These are phyloP conservation scores for Marsdenia floribunda DNA, from an alignment of 257 asterid species.

Conservation along the genomic window DNA sequence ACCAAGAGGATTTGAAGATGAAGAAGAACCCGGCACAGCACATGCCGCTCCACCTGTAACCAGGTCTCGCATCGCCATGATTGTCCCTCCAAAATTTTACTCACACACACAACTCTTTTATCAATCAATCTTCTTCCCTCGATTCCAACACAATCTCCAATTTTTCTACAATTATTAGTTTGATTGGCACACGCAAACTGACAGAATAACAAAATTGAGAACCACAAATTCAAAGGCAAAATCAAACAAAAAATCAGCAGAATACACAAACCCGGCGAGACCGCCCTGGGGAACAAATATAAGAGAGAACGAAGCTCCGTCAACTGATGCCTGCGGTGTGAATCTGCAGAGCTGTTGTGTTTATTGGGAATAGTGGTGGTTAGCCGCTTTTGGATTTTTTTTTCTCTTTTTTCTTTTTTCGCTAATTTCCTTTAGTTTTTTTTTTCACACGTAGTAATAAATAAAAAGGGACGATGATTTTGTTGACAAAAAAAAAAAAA, in stretches of 20 bases:
- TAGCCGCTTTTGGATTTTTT: not conserved
- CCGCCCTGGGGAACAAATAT: slow-evolving; percentile 2
- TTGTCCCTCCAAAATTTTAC: not conserved
- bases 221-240: not conserved
- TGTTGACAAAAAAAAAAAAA: too few relatives aligned
- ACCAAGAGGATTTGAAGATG: slow-evolving; percentile 87
- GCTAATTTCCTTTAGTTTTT: not conserved
- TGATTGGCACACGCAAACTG: not conserved
- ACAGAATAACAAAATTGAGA: not conserved
- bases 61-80: slow-evolving; percentile 92
- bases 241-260: not conserved
- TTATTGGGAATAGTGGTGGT: slow-evolving; percentile 8
- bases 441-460: too few relatives aligned
- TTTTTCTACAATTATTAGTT: not conserved
- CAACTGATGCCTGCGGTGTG: not conserved
- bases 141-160: not conserved
- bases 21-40: slow-evolving; percentile 78
- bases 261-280: slow-evolving; percentile 9
- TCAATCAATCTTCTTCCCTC: not conserved
- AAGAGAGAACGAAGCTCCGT: not conserved
- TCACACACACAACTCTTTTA: not conserved
- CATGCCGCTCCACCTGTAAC: slow-evolving; percentile 87
- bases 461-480: too few relatives aligned
- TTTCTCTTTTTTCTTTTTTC: too few relatives aligned
- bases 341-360: not conserved